phyloP scores from a whole-genome alignment of 225 moss, liverwort and hornwort species.

The Rhytidiadelphus loreus region DNA sequence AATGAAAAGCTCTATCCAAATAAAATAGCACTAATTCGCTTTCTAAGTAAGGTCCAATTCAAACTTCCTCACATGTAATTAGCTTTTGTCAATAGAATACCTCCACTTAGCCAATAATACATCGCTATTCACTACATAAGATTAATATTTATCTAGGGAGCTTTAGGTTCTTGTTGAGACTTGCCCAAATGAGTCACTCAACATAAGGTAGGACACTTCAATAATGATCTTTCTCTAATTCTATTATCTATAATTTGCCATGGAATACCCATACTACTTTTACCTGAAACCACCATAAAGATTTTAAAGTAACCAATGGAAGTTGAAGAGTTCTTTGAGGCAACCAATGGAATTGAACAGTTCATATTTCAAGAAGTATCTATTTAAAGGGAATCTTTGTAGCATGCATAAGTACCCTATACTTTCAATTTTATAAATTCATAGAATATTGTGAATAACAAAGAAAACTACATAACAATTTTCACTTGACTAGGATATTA shows the following conservation, averaged over 20 bases:
- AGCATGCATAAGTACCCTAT: accelerated
- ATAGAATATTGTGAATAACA: accelerated
- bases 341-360: not conserved
- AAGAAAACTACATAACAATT: not conserved
- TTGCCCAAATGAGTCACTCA: not conserved
- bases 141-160: not conserved
- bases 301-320: not conserved
- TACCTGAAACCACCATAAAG: not conserved
- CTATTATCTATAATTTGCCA: not conserved
- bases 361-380: not conserved
- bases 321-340: too few relatives aligned
- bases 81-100: not conserved
- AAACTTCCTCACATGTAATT: not conserved
- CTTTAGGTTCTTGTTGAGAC: accelerated
- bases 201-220: not conserved
- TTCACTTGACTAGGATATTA: too few relatives aligned
- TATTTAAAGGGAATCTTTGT: not conserved
- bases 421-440: not conserved
- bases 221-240: too few relatives aligned
- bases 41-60: not conserved
- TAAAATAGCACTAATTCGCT: accelerated
- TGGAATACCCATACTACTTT: not conserved
- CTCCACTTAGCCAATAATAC: accelerated
- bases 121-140: not conserved
- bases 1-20: not conserved